These are phyloP conservation scores for Cinnamomum chago DNA, from an alignment of 164 flowering plant species.

Conservation along the genomic window DNA sequence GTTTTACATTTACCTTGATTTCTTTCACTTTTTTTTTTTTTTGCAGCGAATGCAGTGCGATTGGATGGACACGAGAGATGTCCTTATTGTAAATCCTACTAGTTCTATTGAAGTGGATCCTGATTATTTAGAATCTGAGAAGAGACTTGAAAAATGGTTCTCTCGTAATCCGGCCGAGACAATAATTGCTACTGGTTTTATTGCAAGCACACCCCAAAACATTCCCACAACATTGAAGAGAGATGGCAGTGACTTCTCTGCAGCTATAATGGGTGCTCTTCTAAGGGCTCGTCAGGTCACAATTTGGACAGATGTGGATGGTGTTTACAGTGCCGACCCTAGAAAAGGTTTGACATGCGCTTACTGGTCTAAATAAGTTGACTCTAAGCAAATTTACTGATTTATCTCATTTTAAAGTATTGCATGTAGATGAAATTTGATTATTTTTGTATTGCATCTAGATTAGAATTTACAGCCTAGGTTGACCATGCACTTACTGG, in stretches of 20 bases:
- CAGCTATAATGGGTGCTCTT: constrained; percentile 95
- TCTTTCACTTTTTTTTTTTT: background rate
- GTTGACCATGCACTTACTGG: too few species aligned
- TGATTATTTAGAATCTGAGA: constrained; percentile 65
- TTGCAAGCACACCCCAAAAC: constrained; percentile 83
- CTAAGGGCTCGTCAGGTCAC: constrained; percentile 83
- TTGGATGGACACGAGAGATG: constrained; percentile 99
- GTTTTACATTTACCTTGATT: background rate
- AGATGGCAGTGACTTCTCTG: constrained; percentile 99
- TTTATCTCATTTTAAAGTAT: background rate
- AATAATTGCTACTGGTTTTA: constrained; percentile 93
- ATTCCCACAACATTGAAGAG: constrained; percentile 96
- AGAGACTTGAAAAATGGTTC: constrained; percentile 80
- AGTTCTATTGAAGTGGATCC: constrained; percentile 93
- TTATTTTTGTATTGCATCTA: too few species aligned
- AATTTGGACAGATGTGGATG: constrained; percentile 99
- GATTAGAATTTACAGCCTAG: too few species aligned
- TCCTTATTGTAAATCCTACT: constrained; percentile 80
- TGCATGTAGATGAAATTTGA: background rate
- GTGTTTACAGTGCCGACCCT: constrained; percentile 98
- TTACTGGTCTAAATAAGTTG: background rate
- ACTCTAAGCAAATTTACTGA: background rate
- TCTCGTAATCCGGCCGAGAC: constrained; percentile 54
- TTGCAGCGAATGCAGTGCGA: constrained; percentile 66
- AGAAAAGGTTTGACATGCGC: constrained; percentile 66